phyloP scores from a whole-genome alignment of 2,329 filamentous ascomycete species.

The Alternaria ventricosa region DNA sequence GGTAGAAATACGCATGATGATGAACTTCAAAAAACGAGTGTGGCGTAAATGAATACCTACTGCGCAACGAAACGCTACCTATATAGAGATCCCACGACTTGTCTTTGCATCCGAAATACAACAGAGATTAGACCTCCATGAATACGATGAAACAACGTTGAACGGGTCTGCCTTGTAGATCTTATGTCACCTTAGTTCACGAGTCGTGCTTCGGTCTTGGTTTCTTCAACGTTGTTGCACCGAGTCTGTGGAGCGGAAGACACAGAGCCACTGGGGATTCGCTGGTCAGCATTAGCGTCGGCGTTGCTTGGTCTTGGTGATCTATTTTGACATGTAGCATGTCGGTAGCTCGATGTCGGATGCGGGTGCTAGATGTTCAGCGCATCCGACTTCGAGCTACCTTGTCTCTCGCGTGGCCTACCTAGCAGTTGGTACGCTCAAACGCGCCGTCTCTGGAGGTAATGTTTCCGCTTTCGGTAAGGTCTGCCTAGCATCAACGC shows the following conservation, averaged over 20 bases:
- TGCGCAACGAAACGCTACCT: background rate
- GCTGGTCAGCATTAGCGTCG: background rate
- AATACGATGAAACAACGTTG: background rate
- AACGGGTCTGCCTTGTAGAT: background rate
- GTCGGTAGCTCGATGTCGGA: background rate
- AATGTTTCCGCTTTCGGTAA: background rate
- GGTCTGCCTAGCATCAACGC: background rate
- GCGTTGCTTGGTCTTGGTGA: background rate
- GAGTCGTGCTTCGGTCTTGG: background rate
- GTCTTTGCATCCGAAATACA: background rate
- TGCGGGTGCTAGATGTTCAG: background rate
- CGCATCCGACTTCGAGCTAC: background rate
- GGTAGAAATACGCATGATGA: background rate
- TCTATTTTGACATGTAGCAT: background rate
- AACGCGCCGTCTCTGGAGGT: background rate
- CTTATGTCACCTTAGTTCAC: background rate
- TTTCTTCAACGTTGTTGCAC: background rate
- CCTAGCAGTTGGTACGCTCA: background rate
- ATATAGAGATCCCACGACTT: background rate
- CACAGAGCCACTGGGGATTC: background rate
- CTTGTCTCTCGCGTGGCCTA: background rate
- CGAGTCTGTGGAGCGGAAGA: background rate
- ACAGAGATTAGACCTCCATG: background rate
- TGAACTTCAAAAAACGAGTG: background rate
- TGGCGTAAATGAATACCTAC: background rate